Percentiles rank a stretch among this genome's conserved stretches.
These are phyloP conservation scores for Tolypocladium endophyticum DNA, from an alignment of 2,329 filamentous ascomycete species.

Conservation along the genomic window DNA sequence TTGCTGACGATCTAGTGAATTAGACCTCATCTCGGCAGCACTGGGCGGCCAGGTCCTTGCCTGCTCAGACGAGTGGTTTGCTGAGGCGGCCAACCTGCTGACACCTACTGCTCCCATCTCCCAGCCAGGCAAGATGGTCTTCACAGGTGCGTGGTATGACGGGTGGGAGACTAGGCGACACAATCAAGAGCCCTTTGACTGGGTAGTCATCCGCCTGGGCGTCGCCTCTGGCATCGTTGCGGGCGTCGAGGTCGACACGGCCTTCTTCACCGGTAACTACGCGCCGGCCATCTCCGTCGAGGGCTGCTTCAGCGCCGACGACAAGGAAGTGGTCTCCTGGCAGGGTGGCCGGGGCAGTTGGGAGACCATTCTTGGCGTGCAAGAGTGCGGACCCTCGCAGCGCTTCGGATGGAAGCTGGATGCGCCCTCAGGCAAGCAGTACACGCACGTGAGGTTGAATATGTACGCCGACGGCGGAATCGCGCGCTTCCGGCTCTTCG, in stretches of 20 bases:
- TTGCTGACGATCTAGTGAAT: neutral
- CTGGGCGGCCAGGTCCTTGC: constrained; percentile 54
- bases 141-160: constrained; percentile 60
- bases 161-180: constrained; percentile 61
- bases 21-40: constrained; percentile 50
- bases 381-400: constrained; percentile 64
- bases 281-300: constrained; percentile 71
- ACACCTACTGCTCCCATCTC: constrained; percentile 53
- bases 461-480: constrained; percentile 86
- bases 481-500: constrained; percentile 68
- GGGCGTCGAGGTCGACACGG: constrained; percentile 71
- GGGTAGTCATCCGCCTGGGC: constrained; percentile 54
- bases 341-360: constrained; percentile 49
- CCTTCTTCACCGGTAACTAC: constrained; percentile 75
- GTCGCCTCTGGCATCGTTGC: constrained; percentile 61
- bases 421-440: constrained; percentile 49
- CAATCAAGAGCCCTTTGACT: constrained; percentile 55
- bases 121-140: constrained; percentile 58
- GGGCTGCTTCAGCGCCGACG: constrained; percentile 56
- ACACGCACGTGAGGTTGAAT: constrained; percentile 69
- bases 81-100: constrained; percentile 52
- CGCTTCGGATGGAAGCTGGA: constrained; percentile 63
- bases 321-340: constrained; percentile 55
- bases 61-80: constrained; percentile 61
- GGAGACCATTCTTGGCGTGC: constrained; percentile 59